A percentile compares a stretch with the other conserved stretches of the same genome.
Evolutionary conservation across 495 filamentous ascomycete species (phyloP).

Genomic region (Tuber indicum): DNA sequence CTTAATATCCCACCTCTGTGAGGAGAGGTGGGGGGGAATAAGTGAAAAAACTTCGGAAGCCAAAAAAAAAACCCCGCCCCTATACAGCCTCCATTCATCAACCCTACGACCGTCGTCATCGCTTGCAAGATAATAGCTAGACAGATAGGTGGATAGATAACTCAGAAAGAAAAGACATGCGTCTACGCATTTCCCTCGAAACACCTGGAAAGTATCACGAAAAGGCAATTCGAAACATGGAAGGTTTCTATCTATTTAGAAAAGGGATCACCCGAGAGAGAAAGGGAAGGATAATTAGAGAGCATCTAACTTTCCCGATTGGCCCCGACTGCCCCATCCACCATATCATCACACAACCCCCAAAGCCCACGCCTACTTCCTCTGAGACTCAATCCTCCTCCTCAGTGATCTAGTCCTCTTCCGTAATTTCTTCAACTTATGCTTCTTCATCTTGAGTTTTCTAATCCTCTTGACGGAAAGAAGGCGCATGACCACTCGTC

Average conservation of each 20-base stretch:
- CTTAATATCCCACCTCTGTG: not conserved
- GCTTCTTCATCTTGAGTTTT: slow-evolving; percentile 99
- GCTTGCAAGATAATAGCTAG: not conserved
- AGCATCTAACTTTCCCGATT: slow-evolving; percentile 16
- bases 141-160: not conserved
- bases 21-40: not conserved
- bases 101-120: not conserved
- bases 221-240: slow-evolving; percentile 14
- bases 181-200: not conserved
- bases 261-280: slow-evolving; percentile 13
- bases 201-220: slow-evolving; percentile 10
- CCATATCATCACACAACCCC: slow-evolving; percentile 7
- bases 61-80: not conserved
- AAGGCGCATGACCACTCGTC: slow-evolving; percentile 50
- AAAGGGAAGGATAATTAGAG: slow-evolving; percentile 18
- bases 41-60: not conserved
- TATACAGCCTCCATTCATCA: not conserved
- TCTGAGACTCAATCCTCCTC: slow-evolving; percentile 64
- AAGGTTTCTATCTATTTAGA: not conserved
- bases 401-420: slow-evolving; percentile 80
- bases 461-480: slow-evolving; percentile 84
- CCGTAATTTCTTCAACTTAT: slow-evolving; percentile 99
- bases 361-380: slow-evolving; percentile 22
- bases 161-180: not conserved
- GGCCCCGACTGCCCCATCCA: slow-evolving; percentile 25